A percentile compares a stretch with the other conserved stretches of the same genome.
Evolutionary conservation across 345 rosid genomes (phyloP).

Genomic region (Streptanthus diversifolius): DNA sequence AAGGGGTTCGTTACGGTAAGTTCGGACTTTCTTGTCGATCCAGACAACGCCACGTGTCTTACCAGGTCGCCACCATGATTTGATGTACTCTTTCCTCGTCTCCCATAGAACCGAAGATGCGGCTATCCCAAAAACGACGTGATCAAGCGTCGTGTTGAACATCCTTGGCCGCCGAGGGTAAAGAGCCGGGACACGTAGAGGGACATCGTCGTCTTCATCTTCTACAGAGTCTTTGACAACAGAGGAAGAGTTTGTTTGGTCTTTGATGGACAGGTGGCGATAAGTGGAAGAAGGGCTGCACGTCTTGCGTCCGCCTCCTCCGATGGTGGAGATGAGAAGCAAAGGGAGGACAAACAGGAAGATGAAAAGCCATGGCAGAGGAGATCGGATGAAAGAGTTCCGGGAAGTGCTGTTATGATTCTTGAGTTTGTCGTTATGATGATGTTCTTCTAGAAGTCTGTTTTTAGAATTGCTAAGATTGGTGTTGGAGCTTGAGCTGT

Average conservation of each 20-base stretch:
- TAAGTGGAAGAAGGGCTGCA: slow-evolving; percentile 28
- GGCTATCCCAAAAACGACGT: slow-evolving; percentile 72
- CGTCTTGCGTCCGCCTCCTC: slow-evolving; percentile 28
- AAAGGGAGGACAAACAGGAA: slow-evolving; percentile 44
- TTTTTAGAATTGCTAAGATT: slow-evolving; percentile 14
- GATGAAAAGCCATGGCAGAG: slow-evolving; percentile 47
- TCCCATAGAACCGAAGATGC: slow-evolving; percentile 70
- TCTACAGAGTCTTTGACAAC: background rate
- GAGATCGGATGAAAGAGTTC: slow-evolving; percentile 32
- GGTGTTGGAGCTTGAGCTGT: slow-evolving; percentile 19
- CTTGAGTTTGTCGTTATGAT: slow-evolving; percentile 5
- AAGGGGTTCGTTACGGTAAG: slow-evolving; percentile 40
- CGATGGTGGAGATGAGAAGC: slow-evolving; percentile 49
- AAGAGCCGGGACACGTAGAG: slow-evolving; percentile 3
- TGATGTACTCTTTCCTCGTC: slow-evolving; percentile 72
- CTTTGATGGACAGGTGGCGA: slow-evolving; percentile 24
- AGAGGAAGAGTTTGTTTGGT: slow-evolving; percentile 34
- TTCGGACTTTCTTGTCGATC: slow-evolving; percentile 54
- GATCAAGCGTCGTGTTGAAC: slow-evolving; percentile 51
- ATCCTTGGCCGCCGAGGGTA: slow-evolving; percentile 16
- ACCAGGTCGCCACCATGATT: slow-evolving; percentile 71
- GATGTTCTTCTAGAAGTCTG: slow-evolving; percentile 10
- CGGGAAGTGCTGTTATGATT: slow-evolving; percentile 16
- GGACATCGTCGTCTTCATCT: background rate
- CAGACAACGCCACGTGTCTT: slow-evolving; percentile 72